A percentile compares a stretch with the other conserved stretches of the same genome.
phyloP scores from a whole-genome alignment of 75 land plant species.

The Cunninghamia lanceolata region DNA sequence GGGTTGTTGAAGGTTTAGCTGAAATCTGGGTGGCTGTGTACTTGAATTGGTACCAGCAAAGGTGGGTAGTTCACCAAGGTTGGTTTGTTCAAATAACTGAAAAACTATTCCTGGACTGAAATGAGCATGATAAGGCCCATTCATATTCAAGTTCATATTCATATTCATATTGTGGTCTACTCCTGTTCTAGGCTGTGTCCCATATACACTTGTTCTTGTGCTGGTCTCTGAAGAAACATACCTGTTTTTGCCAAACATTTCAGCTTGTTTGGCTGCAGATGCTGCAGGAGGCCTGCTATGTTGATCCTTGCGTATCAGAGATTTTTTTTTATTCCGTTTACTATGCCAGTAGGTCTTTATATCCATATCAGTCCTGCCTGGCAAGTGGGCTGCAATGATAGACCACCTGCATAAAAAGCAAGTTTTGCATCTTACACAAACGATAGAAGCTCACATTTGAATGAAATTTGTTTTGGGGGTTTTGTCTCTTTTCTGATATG shows the following conservation, averaged over 20 bases:
- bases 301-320: slow-evolving; percentile 23
- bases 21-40: background rate
- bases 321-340: slow-evolving; percentile 34
- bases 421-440: background rate
- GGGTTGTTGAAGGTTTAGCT: background rate
- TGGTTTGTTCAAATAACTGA: slow-evolving; percentile 1
- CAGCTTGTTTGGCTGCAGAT: background rate
- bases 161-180: background rate
- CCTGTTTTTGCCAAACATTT: background rate
- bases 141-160: no score
- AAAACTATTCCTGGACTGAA: background rate
- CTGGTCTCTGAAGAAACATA: background rate
- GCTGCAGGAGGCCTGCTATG: background rate
- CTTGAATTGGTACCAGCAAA: background rate
- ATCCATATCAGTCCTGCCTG: slow-evolving; percentile 41
- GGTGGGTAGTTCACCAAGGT: background rate
- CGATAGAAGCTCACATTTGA: no score
- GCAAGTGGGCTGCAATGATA: slow-evolving; percentile 43
- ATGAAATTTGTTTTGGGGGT: no score
- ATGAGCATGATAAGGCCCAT: background rate
- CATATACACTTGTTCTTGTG: background rate
- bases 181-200: background rate
- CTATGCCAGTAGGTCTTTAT: slow-evolving; percentile 48
- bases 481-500: background rate
- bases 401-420: slow-evolving; percentile 29